Conservation (phyloP, 441 rosid genomes). For the Erodium texanum region DNA sequence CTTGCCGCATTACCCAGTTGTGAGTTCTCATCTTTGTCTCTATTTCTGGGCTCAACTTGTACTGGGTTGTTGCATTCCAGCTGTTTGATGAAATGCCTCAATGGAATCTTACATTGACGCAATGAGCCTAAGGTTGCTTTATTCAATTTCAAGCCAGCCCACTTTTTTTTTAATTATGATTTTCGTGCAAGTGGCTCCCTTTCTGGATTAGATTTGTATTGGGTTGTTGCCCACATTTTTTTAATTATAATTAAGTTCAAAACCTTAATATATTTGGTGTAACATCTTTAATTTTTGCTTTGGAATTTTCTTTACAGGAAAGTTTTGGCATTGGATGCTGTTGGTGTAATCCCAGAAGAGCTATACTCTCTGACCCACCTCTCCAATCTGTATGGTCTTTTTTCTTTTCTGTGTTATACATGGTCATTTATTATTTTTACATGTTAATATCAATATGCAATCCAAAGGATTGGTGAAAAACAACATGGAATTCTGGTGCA, state of each 20-base stretch:
- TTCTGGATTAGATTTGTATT: background rate
- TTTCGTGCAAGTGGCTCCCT: background rate
- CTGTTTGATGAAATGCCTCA: background rate
- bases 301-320: slow-evolving; percentile 28
- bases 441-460: background rate
- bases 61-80: background rate
- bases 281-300: background rate
- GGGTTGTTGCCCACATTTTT: background rate
- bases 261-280: background rate
- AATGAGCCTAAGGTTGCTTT: background rate
- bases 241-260: background rate
- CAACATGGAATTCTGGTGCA: background rate
- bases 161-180: background rate
- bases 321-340: slow-evolving; percentile 32
- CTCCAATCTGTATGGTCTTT: slow-evolving; percentile 38
- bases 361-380: slow-evolving; percentile 52
- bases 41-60: background rate
- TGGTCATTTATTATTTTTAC: background rate
- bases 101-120: background rate
- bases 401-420: background rate
- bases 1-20: slow-evolving; percentile 51
- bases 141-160: background rate
- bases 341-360: slow-evolving; percentile 47
- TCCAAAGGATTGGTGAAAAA: too few species aligned
- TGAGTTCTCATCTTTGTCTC: slow-evolving; percentile 12